Evolutionary conservation across 2,329 filamentous ascomycete genomes (phyloP), one percentile per base, ranked within the genome.

Genomic region (Fusarium pseudonygamai): DNA sequence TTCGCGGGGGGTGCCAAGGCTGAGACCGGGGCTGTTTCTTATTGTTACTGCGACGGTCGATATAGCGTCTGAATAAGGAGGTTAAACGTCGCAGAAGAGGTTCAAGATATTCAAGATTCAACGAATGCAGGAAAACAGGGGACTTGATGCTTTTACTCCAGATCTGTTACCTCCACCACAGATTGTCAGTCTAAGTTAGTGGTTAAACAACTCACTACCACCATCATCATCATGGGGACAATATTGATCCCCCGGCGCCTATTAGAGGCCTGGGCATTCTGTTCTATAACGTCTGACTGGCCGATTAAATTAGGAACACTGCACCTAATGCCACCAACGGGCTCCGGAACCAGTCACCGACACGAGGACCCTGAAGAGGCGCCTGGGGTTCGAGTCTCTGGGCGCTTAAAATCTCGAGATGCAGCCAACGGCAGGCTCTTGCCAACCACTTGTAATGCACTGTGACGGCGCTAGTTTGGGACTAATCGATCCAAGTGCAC

Each of bases 251-350:
- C 62, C 62, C 50, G 75, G 75, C 77, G 77, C 71, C 72, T 76
- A 78, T 74, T 74, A 76, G 69, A 75, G 67, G 57, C 56, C 60
- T 71, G 67, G 68, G 47, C 64, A 71, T 69, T 56, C 24, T 39
- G 60, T 46, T 67, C 50, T 64, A 20, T 62, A 59, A 14, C 46
- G 49, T 74, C 52, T 76, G 55, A 79, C 62, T 79, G 78, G 78
- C 66, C 63, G 69, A 70, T 65, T 76, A 77, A 67, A 73, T 79
- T 79, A 78, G 77, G 77, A 74, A 74, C 72, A 40, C 67, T 69
- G 65, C 63, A 67, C 52, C 46, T 57, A 45, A 77, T 59, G 72
- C 75, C 73, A 73, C 66, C 57, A 67, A 73, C 57, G 43, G 22
- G 26, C 45, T 28, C 45, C 40, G 53, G 55, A 56, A 43, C 59